Evolutionary conservation across 352 stramenopile genomes (phyloP), one percentile per base, ranked within the genome.

Genomic region (Aphanomyces cochlioides): DNA sequence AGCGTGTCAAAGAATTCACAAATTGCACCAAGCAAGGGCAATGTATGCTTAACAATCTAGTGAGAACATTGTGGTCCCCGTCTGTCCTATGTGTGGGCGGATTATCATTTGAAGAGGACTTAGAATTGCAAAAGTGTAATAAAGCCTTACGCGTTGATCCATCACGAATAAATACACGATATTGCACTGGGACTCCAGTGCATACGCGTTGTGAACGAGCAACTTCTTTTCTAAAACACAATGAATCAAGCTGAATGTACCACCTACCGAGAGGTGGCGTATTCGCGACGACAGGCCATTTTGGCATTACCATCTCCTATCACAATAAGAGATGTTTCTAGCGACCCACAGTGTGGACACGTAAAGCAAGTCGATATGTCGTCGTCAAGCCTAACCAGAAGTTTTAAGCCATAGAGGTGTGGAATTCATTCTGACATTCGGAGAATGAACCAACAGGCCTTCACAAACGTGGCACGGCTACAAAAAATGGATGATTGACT

Each of bases 161-260:
- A n/a, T 50, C 43, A n/a, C 43, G 43, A 1, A 50, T n/a, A n/a
- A 12, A 12, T n/a, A 50, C 17, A n/a, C 43, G 43, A 12, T 50
- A 12, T n/a, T 50, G 10, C 17, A 50, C 10, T n/a, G 43, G 43
- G 17, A 50, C 43, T n/a, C 43, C 43, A n/a, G 1, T n/a, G 43
- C 43, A 2, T n/a, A n/a, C 17, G 10, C 17, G 1, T 50, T 12
- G 10, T n/a, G 10, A 12, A 50, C 10, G 43, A 50, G 43, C 10
- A 50, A n/a, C 10, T 50, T 50, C 43, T 50, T 50, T n/a, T 50
- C 10, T 50, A 50, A 50, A 50, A n/a, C 17, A 50, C 43, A 50
- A n/a, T 50, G 10, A 50, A n/a, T n/a, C 10, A 1, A 50, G 17
- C 10, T 3, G 17, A n/a, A 50, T 50, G 17, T 50, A 12, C 43